Conservation (phyloP, 1,284 basidiomycete species). For the Sanghuangporus sanghuang region DNA sequence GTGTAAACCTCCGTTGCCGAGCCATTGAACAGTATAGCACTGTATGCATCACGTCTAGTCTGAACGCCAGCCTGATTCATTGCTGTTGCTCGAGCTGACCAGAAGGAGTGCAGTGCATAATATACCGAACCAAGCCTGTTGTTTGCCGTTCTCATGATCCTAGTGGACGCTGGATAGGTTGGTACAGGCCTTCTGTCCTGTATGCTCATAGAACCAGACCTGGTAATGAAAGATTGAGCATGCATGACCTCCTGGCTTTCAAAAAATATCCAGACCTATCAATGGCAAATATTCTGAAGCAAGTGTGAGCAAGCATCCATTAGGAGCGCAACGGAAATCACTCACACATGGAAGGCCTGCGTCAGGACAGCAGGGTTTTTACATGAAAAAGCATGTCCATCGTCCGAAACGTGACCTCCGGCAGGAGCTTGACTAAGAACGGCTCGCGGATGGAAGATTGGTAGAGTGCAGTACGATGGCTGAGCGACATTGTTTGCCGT, state of each 20-base stretch:
- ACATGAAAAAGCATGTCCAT: constrained; percentile 51
- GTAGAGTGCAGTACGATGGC: constrained; percentile 51
- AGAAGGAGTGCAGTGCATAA: constrained; percentile 49
- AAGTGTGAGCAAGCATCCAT: neutral
- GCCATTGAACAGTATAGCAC: constrained; percentile 46
- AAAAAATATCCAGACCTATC: constrained; percentile 32
- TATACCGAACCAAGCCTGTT: constrained; percentile 56
- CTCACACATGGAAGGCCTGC: constrained; percentile 57
- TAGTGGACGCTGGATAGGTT: constrained; percentile 38
- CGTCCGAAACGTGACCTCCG: constrained; percentile 46
- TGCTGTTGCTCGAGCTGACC: constrained; percentile 40
- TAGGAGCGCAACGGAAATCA: constrained; percentile 9
- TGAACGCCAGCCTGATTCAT: constrained; percentile 22
- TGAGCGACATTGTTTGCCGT: constrained; percentile 34
- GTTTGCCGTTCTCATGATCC: constrained; percentile 34
- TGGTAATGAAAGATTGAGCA: constrained; percentile 22
- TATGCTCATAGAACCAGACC: constrained; percentile 47
- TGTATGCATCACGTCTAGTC: constrained; percentile 50
- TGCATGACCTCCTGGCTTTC: neutral
- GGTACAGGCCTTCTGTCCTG: constrained; percentile 40
- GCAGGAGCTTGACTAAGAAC: constrained; percentile 22
- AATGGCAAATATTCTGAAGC: constrained; percentile 44
- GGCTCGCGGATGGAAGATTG: constrained; percentile 47
- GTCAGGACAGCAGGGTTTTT: constrained; percentile 49
- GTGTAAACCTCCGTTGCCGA: constrained; percentile 25